A percentile compares a stretch with the other conserved stretches of the same genome.
Conservation (phyloP, 345 rosid genomes). For the Melaleuca quinquenervia region DNA sequence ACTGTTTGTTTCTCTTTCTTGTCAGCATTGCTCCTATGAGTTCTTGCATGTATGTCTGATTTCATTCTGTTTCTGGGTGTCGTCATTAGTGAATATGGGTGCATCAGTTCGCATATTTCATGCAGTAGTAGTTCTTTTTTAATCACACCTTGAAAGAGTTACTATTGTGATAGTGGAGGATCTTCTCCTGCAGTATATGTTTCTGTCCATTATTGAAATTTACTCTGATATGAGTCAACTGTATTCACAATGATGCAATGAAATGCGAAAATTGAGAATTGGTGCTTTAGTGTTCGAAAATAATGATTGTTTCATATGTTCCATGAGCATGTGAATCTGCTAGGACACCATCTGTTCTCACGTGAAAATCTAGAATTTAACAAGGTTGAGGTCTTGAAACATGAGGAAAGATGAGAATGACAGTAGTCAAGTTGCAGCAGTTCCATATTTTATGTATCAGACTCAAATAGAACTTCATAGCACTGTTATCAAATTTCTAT, state of each 20-base stretch:
- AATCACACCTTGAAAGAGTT: background rate
- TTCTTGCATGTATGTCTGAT: background rate
- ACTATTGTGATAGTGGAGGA: background rate
- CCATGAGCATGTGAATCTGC: background rate
- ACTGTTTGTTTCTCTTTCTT: background rate
- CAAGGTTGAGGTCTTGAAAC: background rate
- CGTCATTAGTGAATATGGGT: background rate
- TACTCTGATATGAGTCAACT: background rate
- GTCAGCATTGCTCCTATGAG: background rate
- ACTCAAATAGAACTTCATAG: background rate
- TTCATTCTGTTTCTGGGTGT: background rate
- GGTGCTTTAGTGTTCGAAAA: background rate
- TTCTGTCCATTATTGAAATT: background rate
- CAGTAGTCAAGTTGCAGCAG: background rate
- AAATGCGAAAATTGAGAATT: background rate
- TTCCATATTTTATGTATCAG: background rate
- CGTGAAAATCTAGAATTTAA: background rate
- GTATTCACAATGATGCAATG: background rate
- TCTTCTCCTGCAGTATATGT: background rate
- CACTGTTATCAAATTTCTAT: background rate
- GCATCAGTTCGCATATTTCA: background rate
- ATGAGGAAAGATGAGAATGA: background rate
- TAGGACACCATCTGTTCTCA: background rate
- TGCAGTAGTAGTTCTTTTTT: background rate
- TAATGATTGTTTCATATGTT: background rate